phyloP scores from a whole-genome alignment of 805 yeast species.

The Candida xyloterini region DNA sequence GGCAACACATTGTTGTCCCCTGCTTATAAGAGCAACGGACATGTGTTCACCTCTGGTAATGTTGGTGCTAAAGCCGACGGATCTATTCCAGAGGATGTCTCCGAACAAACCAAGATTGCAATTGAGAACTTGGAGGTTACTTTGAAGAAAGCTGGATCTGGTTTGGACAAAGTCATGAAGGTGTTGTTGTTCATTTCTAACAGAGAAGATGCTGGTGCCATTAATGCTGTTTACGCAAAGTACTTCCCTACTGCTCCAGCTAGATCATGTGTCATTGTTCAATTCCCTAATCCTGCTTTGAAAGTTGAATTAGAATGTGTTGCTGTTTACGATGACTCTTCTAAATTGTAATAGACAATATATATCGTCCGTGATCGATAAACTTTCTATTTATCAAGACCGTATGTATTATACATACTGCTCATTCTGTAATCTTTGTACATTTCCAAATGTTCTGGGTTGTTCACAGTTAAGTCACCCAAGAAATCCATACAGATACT shows the following conservation, averaged over 20 bases:
- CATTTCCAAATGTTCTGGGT: conserved; percentile 11
- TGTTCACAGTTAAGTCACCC: conserved; percentile 7
- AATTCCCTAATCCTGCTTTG: conserved; percentile 47
- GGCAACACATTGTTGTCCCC: conserved; percentile 39
- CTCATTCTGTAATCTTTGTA: conserved; percentile 17
- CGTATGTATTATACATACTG: conserved; percentile 7
- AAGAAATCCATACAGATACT: conserved; percentile 10
- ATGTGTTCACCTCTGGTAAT: conserved; percentile 49
- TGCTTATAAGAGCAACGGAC: conserved; percentile 39
- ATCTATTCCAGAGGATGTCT: conserved; percentile 36
- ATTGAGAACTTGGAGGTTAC: conserved; percentile 41
- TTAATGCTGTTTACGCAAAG: conserved; percentile 46
- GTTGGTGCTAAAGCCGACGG: conserved; percentile 38
- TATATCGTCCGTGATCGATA: background rate
- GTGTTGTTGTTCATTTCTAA: conserved; percentile 48
- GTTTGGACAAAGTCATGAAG: conserved; percentile 45
- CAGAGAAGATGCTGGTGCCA: conserved; percentile 38
- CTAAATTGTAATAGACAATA: conserved; percentile 12
- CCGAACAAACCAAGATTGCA: conserved; percentile 45
- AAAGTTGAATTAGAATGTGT: conserved; percentile 53
- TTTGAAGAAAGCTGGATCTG: conserved; percentile 44
- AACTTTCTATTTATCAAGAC: conserved; percentile 1
- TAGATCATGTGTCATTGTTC: conserved; percentile 50
- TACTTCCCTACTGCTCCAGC: conserved; percentile 50
- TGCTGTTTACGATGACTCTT: conserved; percentile 18